These are phyloP conservation scores for Populus tremula DNA, from an alignment of 345 rosid genomes.

Conservation along the genomic window DNA sequence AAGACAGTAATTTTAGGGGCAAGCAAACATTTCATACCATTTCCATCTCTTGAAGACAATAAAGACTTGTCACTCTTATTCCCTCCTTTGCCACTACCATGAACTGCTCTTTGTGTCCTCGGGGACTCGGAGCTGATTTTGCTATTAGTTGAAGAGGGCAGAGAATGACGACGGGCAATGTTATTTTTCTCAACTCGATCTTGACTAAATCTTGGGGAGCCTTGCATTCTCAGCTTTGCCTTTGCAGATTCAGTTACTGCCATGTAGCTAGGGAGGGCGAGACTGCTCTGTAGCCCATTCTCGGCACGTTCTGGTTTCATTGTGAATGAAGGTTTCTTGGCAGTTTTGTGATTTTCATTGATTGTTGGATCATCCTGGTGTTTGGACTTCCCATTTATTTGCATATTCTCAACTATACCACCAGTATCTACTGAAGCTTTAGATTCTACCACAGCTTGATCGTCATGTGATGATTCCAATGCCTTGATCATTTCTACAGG, in stretches of 20 bases:
- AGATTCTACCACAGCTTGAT: constrained; percentile 35
- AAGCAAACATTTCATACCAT: constrained; percentile 40
- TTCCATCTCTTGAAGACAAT: constrained; percentile 52
- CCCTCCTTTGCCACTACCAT: constrained; percentile 52
- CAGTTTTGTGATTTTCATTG: constrained; percentile 48
- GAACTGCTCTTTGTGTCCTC: constrained; percentile 55
- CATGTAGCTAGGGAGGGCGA: constrained; percentile 82
- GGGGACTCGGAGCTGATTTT: constrained; percentile 75
- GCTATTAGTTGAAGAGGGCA: constrained; percentile 61
- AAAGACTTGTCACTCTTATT: constrained; percentile 57
- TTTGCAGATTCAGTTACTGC: constrained; percentile 87
- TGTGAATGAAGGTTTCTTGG: constrained; percentile 44
- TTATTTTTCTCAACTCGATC: constrained; percentile 57
- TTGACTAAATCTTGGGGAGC: constrained; percentile 63
- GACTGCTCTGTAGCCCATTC: constrained; percentile 61
- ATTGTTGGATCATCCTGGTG: constrained; percentile 44
- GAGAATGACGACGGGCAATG: constrained; percentile 63
- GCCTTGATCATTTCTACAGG: constrained; percentile 39
- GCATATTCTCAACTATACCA: constrained; percentile 39
- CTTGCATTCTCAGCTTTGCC: constrained; percentile 82
- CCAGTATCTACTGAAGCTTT: constrained; percentile 34
- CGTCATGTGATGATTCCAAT: constrained; percentile 30
- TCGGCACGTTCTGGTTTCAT: constrained; percentile 61
- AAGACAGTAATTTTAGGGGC: constrained; percentile 10
- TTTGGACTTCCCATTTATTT: constrained; percentile 40